Evolutionary conservation across 2,329 filamentous ascomycete genomes (phyloP).

Genomic region (Fusarium odoratissimum): DNA sequence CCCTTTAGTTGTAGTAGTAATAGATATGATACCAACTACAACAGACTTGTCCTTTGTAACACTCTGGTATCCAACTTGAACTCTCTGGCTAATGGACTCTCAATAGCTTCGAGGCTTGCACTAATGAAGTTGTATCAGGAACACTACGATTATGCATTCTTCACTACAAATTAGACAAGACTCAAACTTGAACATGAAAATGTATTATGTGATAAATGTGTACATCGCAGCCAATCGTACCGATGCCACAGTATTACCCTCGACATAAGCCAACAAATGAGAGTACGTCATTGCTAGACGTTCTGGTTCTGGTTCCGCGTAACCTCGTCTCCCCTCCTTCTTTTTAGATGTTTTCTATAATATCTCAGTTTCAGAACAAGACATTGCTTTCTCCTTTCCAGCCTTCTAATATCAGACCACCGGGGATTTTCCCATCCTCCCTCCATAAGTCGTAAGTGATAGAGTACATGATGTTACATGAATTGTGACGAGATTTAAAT

Average conservation of each 20-base stretch:
- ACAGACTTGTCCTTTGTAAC: neutral
- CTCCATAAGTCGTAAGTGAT: slow-evolving; percentile 44
- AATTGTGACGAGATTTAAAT: slow-evolving; percentile 3
- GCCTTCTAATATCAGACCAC: slow-evolving; percentile 17
- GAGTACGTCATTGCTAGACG: slow-evolving; percentile 37
- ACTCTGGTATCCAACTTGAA: neutral
- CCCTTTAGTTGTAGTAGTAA: slow-evolving; percentile 46
- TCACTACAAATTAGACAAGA: neutral
- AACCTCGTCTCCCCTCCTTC: slow-evolving; percentile 19
- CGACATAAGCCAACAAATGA: slow-evolving; percentile 41
- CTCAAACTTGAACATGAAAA: slow-evolving; percentile 32
- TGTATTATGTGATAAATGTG: slow-evolving; percentile 39
- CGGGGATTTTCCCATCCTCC: slow-evolving; percentile 27
- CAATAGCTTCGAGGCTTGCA: neutral
- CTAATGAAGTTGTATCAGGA: neutral
- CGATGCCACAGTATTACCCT: slow-evolving; percentile 30
- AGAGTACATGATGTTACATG: slow-evolving; percentile 46
- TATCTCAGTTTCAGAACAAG: slow-evolving; percentile 12
- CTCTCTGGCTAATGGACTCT: neutral
- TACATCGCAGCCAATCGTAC: slow-evolving; percentile 24
- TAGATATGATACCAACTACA: slow-evolving; percentile 43
- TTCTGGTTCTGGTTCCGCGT: slow-evolving; percentile 29
- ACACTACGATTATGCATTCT: neutral
- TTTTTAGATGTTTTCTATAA: slow-evolving; percentile 32
- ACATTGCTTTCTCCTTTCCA: slow-evolving; percentile 6